Percentiles rank a stretch among this genome's conserved stretches.
Conservation (phyloP, 2,329 filamentous ascomycete genomes). For the Colletotrichum costaricense region DNA sequence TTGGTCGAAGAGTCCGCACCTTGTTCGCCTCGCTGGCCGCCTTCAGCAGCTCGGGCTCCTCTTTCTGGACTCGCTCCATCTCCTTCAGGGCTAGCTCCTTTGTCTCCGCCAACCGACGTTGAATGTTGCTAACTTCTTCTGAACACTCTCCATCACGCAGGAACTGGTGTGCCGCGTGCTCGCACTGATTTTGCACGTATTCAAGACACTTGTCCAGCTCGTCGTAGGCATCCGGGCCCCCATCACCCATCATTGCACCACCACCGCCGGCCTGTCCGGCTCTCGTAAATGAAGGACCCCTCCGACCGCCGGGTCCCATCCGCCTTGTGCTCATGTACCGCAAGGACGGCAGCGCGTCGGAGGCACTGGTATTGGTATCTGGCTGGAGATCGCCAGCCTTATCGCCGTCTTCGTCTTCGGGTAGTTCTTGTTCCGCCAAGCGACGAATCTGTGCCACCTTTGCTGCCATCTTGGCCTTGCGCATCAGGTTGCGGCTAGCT, state of each 20-base stretch:
- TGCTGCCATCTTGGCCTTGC: slow-evolving; percentile 88
- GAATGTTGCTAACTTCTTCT: slow-evolving; percentile 79
- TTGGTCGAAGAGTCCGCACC: slow-evolving; percentile 62
- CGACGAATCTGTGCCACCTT: slow-evolving; percentile 75
- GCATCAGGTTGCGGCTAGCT: slow-evolving; percentile 82
- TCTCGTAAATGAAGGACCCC: slow-evolving; percentile 18
- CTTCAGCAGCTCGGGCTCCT: slow-evolving; percentile 59
- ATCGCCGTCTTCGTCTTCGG: slow-evolving; percentile 58
- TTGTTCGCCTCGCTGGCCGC: slow-evolving; percentile 53
- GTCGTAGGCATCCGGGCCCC: slow-evolving; percentile 69
- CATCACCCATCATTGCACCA: slow-evolving; percentile 34
- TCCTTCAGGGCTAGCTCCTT: slow-evolving; percentile 70
- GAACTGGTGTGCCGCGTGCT: slow-evolving; percentile 89
- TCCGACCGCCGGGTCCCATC: slow-evolving; percentile 40
- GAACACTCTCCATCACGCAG: slow-evolving; percentile 87
- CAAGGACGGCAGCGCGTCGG: slow-evolving; percentile 50
- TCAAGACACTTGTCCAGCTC: slow-evolving; percentile 83
- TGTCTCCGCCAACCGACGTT: slow-evolving; percentile 72
- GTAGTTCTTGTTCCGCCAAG: slow-evolving; percentile 68
- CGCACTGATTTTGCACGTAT: slow-evolving; percentile 82
- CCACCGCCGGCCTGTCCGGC: slow-evolving; percentile 30
- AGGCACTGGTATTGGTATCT: slow-evolving; percentile 24
- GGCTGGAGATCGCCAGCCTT: slow-evolving; percentile 43
- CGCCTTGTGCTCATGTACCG: slow-evolving; percentile 53
- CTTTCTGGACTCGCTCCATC: slow-evolving; percentile 64